Conservation (phyloP, 257 asterid genomes). For the Schizonepeta tenuifolia region DNA sequence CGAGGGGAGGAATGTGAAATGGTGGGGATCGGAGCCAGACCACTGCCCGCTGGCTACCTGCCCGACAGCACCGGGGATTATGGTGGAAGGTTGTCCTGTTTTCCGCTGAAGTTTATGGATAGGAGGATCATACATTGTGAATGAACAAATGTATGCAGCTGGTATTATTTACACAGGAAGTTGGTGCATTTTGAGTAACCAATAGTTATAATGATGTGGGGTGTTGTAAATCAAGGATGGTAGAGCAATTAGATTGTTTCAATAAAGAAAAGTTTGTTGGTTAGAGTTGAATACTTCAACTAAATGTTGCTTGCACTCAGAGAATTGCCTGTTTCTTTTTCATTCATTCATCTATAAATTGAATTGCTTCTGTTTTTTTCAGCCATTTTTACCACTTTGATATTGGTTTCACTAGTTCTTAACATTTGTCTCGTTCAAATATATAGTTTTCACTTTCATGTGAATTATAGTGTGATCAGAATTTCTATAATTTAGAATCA, state of each 20-base stretch:
- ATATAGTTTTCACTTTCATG: no score
- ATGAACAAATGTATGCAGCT: background rate
- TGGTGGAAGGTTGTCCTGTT: constrained; percentile 77
- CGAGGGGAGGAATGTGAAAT: constrained; percentile 65
- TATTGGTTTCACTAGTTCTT: background rate
- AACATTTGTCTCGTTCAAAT: no score
- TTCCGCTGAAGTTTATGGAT: constrained; percentile 44
- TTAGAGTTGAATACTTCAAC: background rate
- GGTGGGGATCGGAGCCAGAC: constrained; percentile 92
- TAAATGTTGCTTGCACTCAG: no score
- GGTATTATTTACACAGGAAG: background rate
- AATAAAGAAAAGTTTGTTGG: background rate
- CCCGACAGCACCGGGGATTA: constrained; percentile 87
- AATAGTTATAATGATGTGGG: constrained; percentile 22
- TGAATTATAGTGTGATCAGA: no score
- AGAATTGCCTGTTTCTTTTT: background rate
- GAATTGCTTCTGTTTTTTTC: background rate
- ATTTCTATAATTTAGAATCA: background rate
- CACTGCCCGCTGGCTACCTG: constrained; percentile 92
- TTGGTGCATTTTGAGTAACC: constrained; percentile 36
- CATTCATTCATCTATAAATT: background rate
- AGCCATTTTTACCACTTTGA: background rate
- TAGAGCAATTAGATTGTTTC: constrained; percentile 7
- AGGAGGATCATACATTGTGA: no score
- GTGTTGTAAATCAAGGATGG: constrained; percentile 21